These are phyloP conservation scores for Sporothrix protearum DNA, from an alignment of 2,329 filamentous ascomycete species.

Conservation along the genomic window DNA sequence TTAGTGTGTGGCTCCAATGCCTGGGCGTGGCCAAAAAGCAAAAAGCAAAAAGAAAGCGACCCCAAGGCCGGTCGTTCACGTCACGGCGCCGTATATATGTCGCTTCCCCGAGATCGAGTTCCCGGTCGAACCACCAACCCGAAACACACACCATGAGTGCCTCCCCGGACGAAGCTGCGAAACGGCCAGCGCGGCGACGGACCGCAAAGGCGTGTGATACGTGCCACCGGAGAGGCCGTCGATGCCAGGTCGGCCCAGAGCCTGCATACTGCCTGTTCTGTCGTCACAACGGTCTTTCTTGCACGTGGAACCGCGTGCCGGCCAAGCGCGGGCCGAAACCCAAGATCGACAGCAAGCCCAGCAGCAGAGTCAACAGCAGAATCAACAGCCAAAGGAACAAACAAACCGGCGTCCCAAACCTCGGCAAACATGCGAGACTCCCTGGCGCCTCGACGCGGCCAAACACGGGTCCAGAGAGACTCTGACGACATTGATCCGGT, in stretches of 20 bases:
- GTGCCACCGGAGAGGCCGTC: slow-evolving; percentile 13
- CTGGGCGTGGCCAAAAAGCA: not conserved
- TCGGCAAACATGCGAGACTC: too few relatives aligned
- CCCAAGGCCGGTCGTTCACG: not conserved
- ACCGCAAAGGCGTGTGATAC: slow-evolving; percentile 21
- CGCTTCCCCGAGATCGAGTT: not conserved
- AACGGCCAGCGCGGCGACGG: not conserved
- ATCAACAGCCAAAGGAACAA: too few relatives aligned
- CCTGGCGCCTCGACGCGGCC: not conserved
- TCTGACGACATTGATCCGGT: not conserved
- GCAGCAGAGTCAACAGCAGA: too few relatives aligned
- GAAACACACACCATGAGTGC: not conserved
- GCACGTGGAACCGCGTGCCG: slow-evolving; percentile 14
- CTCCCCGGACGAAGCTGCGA: not conserved
- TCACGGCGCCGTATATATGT: not conserved
- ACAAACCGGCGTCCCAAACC: too few relatives aligned
- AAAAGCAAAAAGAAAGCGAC: too few relatives aligned
- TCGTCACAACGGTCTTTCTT: not conserved
- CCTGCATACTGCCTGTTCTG: slow-evolving; percentile 9
- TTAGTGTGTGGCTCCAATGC: not conserved
- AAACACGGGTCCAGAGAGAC: not conserved
- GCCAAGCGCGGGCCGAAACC: slow-evolving; percentile 20
- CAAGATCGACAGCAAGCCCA: not conserved
- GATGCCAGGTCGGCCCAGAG: slow-evolving; percentile 1
- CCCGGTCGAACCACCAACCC: too few relatives aligned